Percentiles rank a stretch among this genome's conserved stretches.
phyloP scores from a whole-genome alignment of 2,329 filamentous ascomycete species.

The Neopestalotiopsis sp. region DNA sequence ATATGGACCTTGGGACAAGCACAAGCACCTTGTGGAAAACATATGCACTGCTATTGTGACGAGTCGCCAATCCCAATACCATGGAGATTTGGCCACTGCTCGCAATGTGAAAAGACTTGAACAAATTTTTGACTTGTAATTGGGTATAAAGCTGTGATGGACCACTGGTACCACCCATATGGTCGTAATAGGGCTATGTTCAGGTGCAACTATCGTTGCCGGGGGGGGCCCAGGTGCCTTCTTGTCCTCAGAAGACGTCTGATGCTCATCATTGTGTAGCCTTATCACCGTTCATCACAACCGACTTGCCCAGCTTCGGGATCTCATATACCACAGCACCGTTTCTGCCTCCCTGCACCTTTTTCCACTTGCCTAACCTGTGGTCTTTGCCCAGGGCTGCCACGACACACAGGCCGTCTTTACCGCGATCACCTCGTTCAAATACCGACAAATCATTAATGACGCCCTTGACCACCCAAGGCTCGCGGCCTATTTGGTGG shows the following conservation, averaged over 20 bases:
- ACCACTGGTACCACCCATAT: background rate
- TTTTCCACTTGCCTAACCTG: conserved; percentile 83
- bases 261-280: conserved; percentile 26
- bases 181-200: background rate
- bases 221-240: background rate
- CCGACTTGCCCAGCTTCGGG: conserved; percentile 49
- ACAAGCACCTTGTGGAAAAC: too few relatives aligned
- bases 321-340: conserved; percentile 90
- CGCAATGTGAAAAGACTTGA: background rate
- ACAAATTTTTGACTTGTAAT: conserved; percentile 2
- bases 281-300: conserved; percentile 40
- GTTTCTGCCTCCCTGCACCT: conserved; percentile 70
- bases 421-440: conserved; percentile 79
- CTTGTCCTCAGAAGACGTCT: background rate
- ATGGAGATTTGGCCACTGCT: background rate
- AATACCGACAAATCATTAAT: conserved; percentile 90
- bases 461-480: conserved; percentile 67
- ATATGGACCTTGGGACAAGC: too few relatives aligned
- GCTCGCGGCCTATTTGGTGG: conserved; percentile 19
- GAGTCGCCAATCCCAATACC: background rate
- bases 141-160: conserved; percentile 1
- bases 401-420: conserved; percentile 80
- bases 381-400: conserved; percentile 89
- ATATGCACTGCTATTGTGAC: too few relatives aligned
- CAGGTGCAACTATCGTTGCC: background rate